Conservation (phyloP, 345 rosid genomes). For the Gossypium herbaceum region DNA sequence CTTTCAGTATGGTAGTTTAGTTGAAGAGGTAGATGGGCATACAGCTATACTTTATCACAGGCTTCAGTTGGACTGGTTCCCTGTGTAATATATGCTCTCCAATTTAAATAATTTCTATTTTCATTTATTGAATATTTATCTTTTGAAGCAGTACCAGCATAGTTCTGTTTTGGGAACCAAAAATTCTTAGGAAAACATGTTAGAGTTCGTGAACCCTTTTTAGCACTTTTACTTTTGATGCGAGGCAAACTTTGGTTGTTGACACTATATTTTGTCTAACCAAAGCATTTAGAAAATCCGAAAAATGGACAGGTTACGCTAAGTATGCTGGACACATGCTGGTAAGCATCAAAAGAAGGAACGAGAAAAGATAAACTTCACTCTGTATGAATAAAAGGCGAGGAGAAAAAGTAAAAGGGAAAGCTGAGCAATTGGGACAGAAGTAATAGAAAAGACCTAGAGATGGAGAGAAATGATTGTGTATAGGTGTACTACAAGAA, state of each 20-base stretch:
- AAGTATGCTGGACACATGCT: neutral
- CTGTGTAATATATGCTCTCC: slow-evolving; percentile 49
- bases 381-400: neutral
- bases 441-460: neutral
- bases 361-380: neutral
- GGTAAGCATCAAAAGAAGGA: slow-evolving; percentile 1
- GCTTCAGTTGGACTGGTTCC: slow-evolving; percentile 96
- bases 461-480: neutral
- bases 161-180: neutral
- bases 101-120: slow-evolving; percentile 5
- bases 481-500: neutral
- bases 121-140: neutral
- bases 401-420: neutral
- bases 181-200: neutral
- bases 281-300: neutral
- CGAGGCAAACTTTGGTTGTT: neutral
- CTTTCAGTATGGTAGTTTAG: slow-evolving; percentile 88
- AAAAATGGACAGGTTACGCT: neutral
- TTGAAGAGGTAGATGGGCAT: slow-evolving; percentile 99
- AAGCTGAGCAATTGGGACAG: neutral
- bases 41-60: slow-evolving; percentile 93
- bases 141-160: neutral
- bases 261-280: neutral
- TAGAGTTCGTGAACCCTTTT: neutral
- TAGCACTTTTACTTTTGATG: neutral